Evolutionary conservation across 768 basidiomycete species (phyloP).

Genomic region (Mycena floridula): DNA sequence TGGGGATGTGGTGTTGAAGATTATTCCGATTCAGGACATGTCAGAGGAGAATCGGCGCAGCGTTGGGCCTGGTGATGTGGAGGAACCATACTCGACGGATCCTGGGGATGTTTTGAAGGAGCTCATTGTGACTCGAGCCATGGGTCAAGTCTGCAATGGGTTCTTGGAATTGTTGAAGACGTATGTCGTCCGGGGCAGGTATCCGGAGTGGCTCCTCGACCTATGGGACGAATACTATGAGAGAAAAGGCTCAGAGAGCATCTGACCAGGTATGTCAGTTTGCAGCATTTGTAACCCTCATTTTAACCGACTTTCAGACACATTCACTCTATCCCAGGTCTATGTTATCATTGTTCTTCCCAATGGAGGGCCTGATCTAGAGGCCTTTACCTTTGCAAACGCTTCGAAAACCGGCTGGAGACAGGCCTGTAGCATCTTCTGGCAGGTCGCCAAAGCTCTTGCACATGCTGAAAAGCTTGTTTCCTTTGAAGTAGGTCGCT

Average conservation of each 20-base stretch:
- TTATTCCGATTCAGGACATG: constrained; percentile 71
- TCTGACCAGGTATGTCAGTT: constrained; percentile 74
- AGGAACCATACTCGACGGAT: constrained; percentile 53
- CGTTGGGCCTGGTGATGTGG: constrained; percentile 5
- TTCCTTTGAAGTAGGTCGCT: constrained; percentile 81
- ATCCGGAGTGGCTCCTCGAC: constrained; percentile 71
- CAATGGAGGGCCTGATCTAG: constrained; percentile 88
- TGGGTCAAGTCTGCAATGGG: constrained; percentile 71
- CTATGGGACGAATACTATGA: constrained; percentile 85
- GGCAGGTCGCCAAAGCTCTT: constrained; percentile 79
- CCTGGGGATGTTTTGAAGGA: constrained; percentile 76
- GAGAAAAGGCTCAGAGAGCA: constrained; percentile 70
- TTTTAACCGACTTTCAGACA: constrained; percentile 40
- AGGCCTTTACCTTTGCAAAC: constrained; percentile 67
- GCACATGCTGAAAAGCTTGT: constrained; percentile 74
- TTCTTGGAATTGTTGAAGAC: constrained; percentile 80
- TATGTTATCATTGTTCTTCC: constrained; percentile 90
- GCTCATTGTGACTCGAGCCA: constrained; percentile 65
- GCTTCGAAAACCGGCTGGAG: constrained; percentile 64
- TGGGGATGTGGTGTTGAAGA: constrained; percentile 83
- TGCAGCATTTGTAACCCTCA: no score
- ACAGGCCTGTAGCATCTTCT: constrained; percentile 84
- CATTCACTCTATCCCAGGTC: constrained; percentile 66
- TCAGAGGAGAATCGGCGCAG: constrained; percentile 2
- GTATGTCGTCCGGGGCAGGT: constrained; percentile 81